A percentile compares a stretch with the other conserved stretches of the same genome.
Evolutionary conservation across 2,329 filamentous ascomycete genomes (phyloP).

Genomic region (Fusarium longipes): DNA sequence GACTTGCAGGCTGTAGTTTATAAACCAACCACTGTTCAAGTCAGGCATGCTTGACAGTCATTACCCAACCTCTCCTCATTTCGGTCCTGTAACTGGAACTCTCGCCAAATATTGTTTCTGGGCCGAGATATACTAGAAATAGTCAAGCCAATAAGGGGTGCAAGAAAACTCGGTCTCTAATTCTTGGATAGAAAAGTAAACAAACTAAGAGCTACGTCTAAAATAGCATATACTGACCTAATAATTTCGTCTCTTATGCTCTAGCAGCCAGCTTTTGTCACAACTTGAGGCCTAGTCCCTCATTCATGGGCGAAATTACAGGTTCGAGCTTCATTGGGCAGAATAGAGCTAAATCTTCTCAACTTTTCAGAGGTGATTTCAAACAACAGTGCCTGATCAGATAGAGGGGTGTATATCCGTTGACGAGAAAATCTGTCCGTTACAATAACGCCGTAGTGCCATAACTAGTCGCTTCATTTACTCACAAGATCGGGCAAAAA

Average conservation of each 20-base stretch:
- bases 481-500: slow-evolving; percentile 42
- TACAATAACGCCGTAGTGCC: slow-evolving; percentile 33
- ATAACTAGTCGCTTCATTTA: slow-evolving; percentile 34
- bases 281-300: too few species aligned
- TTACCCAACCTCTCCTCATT: not conserved
- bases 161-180: too few species aligned
- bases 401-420: slow-evolving; percentile 11
- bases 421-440: slow-evolving; percentile 18
- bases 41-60: slow-evolving; percentile 11
- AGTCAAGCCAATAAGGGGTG: too few species aligned
- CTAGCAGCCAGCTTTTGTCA: too few species aligned
- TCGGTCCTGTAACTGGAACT: not conserved
- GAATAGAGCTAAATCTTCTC: slow-evolving; percentile 15
- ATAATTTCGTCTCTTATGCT: too few species aligned
- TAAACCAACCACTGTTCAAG: slow-evolving; percentile 18
- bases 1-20: too few species aligned
- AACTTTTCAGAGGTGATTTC: slow-evolving; percentile 11
- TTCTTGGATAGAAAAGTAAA: too few species aligned
- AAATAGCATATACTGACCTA: too few species aligned
- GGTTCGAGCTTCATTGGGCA: not conserved
- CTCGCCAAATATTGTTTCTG: slow-evolving; percentile 5
- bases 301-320: not conserved
- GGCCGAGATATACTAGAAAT: slow-evolving; percentile 5
- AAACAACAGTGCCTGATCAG: not conserved
- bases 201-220: too few species aligned